Evolutionary conservation across 805 yeast species (phyloP).

Genomic region (Yamadazyma paraphyllophila): DNA sequence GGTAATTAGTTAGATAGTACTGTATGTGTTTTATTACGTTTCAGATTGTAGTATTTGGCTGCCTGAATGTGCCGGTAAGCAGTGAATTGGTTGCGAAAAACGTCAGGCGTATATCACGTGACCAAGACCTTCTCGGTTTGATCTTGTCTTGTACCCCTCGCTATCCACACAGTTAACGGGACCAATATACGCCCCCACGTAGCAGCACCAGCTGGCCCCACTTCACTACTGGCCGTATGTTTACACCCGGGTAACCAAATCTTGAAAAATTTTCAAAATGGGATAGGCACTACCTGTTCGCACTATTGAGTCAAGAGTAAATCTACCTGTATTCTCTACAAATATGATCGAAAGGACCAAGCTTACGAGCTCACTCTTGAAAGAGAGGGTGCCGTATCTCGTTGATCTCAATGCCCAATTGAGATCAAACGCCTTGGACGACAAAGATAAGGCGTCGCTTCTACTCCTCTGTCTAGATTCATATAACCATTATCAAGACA

Average conservation of each 20-base stretch:
- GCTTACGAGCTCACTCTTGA: conserved; percentile 32
- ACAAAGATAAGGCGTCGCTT: conserved; percentile 19
- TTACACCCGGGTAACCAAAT: conserved; percentile 1
- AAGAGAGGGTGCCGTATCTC: conserved; percentile 33
- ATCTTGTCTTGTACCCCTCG: too few relatives aligned
- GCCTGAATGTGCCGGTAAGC: background rate
- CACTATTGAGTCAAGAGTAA: background rate
- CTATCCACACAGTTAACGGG: too few relatives aligned
- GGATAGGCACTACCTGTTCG: background rate
- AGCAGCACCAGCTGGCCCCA: too few relatives aligned
- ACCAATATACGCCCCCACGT: background rate
- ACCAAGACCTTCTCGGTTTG: background rate
- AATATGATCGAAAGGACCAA: conserved; percentile 5
- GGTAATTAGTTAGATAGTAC: conserved; percentile 1
- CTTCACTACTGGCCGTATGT: too few relatives aligned
- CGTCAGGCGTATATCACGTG: background rate
- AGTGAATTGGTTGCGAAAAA: too few relatives aligned
- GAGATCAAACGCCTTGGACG: conserved; percentile 11
- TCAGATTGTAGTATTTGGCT: background rate
- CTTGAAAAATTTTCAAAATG: conserved; percentile 8
- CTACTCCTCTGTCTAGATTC: conserved; percentile 42
- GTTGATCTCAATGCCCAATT: conserved; percentile 16
- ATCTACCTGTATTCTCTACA: background rate
- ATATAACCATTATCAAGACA: conserved; percentile 51
- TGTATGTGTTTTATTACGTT: background rate